phyloP scores from a whole-genome alignment of 2,329 filamentous ascomycete species.

The Akanthomyces uredinophilus region DNA sequence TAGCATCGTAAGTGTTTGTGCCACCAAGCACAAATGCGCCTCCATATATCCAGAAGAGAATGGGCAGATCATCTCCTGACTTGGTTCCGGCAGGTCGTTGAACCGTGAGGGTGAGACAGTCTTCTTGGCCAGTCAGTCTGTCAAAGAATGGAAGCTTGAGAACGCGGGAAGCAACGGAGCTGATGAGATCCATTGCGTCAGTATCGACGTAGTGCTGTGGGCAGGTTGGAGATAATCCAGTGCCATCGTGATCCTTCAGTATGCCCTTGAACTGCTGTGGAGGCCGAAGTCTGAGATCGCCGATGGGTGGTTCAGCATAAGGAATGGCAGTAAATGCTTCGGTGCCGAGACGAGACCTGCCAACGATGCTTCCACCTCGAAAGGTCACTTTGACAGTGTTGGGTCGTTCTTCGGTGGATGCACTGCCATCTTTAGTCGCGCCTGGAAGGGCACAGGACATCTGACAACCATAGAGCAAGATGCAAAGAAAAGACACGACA shows the following conservation, averaged over 20 bases:
- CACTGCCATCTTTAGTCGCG: too few relatives aligned
- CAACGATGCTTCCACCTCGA: conserved; percentile 52
- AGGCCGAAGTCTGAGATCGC: conserved; percentile 61
- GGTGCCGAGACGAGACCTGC: conserved; percentile 40
- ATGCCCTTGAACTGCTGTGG: conserved; percentile 52
- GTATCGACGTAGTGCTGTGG: conserved; percentile 61
- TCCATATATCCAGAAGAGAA: conserved; percentile 54
- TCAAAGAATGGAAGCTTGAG: neutral
- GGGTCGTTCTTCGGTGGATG: neutral
- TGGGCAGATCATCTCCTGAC: conserved; percentile 42
- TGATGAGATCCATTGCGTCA: neutral
- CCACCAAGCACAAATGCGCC: conserved; percentile 40
- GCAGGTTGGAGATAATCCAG: conserved; percentile 50
- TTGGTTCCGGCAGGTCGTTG: conserved; percentile 40
- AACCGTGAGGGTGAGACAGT: conserved; percentile 47
- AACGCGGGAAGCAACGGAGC: neutral
- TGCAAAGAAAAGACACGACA: too few relatives aligned
- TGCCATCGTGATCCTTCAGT: conserved; percentile 58
- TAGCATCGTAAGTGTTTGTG: conserved; percentile 35
- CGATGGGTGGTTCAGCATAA: conserved; percentile 65
- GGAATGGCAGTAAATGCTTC: conserved; percentile 73
- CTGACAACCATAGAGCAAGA: too few relatives aligned
- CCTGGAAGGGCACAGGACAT: too few relatives aligned
- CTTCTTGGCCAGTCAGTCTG: conserved; percentile 38
- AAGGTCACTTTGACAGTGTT: conserved; percentile 48